Evolutionary conservation across 2,329 filamentous ascomycete genomes (phyloP).

Genomic region (Tolypocladium guangdongense): DNA sequence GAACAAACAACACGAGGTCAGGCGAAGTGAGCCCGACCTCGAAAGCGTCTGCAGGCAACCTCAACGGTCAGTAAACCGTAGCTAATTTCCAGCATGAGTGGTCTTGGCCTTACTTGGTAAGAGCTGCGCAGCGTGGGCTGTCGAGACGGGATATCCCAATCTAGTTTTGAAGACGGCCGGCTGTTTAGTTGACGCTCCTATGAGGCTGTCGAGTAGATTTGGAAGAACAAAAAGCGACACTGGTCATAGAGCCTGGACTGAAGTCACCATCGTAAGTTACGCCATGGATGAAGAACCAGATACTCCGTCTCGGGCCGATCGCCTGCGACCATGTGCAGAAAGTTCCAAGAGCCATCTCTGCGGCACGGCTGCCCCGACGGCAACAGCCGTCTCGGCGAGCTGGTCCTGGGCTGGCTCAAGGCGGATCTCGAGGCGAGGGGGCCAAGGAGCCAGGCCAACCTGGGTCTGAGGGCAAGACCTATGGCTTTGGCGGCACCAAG

Average conservation of each 20-base stretch:
- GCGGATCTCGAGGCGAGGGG: conserved; percentile 71
- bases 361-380: conserved; percentile 34
- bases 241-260: too few species aligned
- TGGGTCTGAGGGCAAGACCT: conserved; percentile 55
- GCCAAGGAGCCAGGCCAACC: conserved; percentile 51
- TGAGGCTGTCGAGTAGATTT: too few species aligned
- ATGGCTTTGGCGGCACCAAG: conserved; percentile 36
- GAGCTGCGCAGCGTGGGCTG: too few species aligned
- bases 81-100: too few species aligned
- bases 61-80: too few species aligned
- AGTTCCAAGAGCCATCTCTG: conserved; percentile 18
- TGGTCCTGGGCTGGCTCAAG: conserved; percentile 80
- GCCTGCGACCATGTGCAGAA: neutral
- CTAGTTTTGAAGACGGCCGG: too few species aligned
- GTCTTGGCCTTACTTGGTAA: too few species aligned
- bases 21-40: too few species aligned
- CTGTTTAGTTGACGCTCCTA: too few species aligned
- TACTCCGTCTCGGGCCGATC: neutral
- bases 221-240: too few species aligned
- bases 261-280: neutral
- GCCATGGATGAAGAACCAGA: neutral
- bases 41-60: too few species aligned
- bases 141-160: too few species aligned
- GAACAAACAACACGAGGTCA: conserved; percentile 32
- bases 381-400: conserved; percentile 75